phyloP scores from a whole-genome alignment of 495 filamentous ascomycete genomes.

The Daldinia caldariorum region DNA sequence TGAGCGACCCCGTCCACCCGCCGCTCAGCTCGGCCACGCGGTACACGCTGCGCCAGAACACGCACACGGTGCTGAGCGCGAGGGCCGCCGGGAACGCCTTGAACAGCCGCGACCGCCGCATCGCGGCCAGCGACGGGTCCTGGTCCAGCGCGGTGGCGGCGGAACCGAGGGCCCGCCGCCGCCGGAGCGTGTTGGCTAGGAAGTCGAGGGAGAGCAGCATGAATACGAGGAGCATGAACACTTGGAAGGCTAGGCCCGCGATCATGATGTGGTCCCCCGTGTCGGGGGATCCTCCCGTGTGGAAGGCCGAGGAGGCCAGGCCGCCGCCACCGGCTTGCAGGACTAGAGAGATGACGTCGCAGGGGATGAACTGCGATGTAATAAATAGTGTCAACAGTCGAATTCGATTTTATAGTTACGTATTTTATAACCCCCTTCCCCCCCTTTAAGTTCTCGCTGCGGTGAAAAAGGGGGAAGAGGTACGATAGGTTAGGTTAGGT shows the following conservation, averaged over 20 bases:
- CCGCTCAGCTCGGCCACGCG: constrained; percentile 70
- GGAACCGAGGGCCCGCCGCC: constrained; percentile 1
- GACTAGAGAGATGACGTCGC: constrained; percentile 69
- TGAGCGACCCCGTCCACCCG: constrained; percentile 69
- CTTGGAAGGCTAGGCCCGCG: constrained; percentile 68
- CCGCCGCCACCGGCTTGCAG: constrained; percentile 71
- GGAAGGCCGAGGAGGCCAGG: constrained; percentile 62
- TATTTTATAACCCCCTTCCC: neutral
- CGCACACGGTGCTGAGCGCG: constrained; percentile 62
- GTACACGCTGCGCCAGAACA: constrained; percentile 70
- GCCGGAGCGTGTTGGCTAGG: constrained; percentile 47
- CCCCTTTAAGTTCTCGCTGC: neutral
- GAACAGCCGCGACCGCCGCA: constrained; percentile 50
- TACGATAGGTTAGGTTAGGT: no score
- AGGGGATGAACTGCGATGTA: constrained; percentile 64
- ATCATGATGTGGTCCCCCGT: constrained; percentile 73
- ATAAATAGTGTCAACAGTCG: neutral
- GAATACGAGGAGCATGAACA: constrained; percentile 62
- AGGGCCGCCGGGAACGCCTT: constrained; percentile 54
- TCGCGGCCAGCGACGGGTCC: constrained; percentile 26
- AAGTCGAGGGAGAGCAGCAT: constrained; percentile 57
- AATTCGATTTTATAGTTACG: no score
- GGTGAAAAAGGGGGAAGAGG: constrained; percentile 36
- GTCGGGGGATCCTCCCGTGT: constrained; percentile 45
- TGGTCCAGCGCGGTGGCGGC: neutral